phyloP scores from a whole-genome alignment of 106 monocot genomes.

The Phalaenopsis equestris region DNA sequence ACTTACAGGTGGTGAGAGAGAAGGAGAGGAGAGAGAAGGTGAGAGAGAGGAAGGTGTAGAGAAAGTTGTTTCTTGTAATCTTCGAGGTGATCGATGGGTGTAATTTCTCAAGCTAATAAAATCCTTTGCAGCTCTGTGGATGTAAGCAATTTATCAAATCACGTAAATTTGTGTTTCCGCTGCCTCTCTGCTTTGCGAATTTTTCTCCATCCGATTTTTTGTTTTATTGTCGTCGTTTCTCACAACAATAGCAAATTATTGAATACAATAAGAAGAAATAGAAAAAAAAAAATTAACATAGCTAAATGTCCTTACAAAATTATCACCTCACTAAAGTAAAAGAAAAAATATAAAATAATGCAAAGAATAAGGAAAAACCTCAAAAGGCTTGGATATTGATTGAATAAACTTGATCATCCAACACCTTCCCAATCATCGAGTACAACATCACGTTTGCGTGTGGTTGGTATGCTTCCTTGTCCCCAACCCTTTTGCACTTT shows the following conservation, averaged over 20 bases:
- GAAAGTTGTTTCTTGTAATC: too few relatives aligned
- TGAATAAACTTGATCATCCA: slow-evolving; percentile 12
- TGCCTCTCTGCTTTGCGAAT: too few relatives aligned
- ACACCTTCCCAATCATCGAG: slow-evolving; percentile 20
- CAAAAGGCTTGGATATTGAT: neutral
- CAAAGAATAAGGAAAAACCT: neutral
- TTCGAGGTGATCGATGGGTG: too few relatives aligned
- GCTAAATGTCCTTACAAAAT: neutral
- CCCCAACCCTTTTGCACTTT: slow-evolving; percentile 93
- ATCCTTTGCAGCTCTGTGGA: too few relatives aligned
- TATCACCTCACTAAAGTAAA: neutral
- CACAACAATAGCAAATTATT: neutral
- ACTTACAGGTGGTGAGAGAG: too few relatives aligned
- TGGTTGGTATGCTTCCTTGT: slow-evolving; percentile 54
- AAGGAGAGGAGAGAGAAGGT: too few relatives aligned
- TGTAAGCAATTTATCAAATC: too few relatives aligned
- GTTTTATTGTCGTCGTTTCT: too few relatives aligned
- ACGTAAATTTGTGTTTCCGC: too few relatives aligned
- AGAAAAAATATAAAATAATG: neutral
- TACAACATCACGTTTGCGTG: slow-evolving; percentile 23
- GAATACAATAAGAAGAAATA: neutral
- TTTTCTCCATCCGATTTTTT: too few relatives aligned
- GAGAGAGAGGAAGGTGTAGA: too few relatives aligned
- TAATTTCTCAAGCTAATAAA: too few relatives aligned
- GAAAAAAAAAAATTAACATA: neutral